Evolutionary conservation across 129 eudicot genomes (phyloP).

Genomic region (sunflower (Helianthus annuus)): HanXRQr2.0-SUNRISE NC_035448.2:166731557-166732056

Average conservation of each 20-base stretch:
- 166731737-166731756: conserved; percentile 97
- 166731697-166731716: conserved; percentile 90
- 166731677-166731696: conserved; percentile 97
- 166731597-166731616: conserved; percentile 96
- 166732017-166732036: no score
- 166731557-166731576: conserved; percentile 74
- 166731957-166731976: no score
- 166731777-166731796: conserved; percentile 97
- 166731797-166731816: conserved; percentile 86
- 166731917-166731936: neutral
- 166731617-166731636: conserved; percentile 98
- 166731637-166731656: conserved; percentile 77
- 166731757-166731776: conserved; percentile 71
- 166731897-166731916: conserved; percentile 40
- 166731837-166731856: conserved; percentile 72
- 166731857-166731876: conserved; percentile 75
- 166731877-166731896: conserved; percentile 80
- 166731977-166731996: no score
- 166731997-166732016: no score
- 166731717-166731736: conserved; percentile 94
- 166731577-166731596: conserved; percentile 87
- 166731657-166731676: conserved; percentile 71
- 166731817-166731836: conserved; percentile 93
- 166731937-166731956: no score
- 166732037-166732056: no score